These are phyloP conservation scores for Albatrellus ellisii DNA, from an alignment of 768 basidiomycete genomes.

Conservation along the genomic window DNA sequence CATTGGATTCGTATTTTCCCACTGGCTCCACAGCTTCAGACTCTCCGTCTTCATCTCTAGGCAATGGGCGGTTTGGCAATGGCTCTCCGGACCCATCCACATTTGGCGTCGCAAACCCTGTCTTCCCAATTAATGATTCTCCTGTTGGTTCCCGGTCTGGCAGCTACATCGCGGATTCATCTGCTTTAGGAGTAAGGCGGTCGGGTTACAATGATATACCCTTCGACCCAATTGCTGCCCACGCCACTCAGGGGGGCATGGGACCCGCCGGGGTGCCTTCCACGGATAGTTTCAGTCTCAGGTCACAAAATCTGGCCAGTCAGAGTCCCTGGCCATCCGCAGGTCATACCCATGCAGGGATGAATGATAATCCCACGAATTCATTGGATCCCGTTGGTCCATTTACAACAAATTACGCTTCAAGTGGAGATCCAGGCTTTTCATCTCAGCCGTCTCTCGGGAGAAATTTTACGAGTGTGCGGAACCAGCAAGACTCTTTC, in stretches of 20 bases:
- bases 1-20: conserved; percentile 48
- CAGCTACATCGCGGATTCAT: conserved; percentile 3
- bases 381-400: conserved; percentile 9
- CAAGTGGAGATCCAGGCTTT: conserved; percentile 7
- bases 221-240: conserved; percentile 9
- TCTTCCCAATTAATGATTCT: conserved; percentile 9
- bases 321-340: not conserved
- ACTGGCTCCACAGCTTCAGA: conserved; percentile 45
- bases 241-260: conserved; percentile 3
- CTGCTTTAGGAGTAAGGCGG: conserved; percentile 5
- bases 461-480: conserved; percentile 2
- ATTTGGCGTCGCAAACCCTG: conserved; percentile 31
- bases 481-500: conserved; percentile 7
- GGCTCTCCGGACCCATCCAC: conserved; percentile 56
- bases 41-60: conserved; percentile 63
- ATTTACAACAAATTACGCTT: conserved; percentile 3
- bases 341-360: not conserved
- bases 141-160: conserved; percentile 7
- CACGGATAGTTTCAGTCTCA: not conserved
- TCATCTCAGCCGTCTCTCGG: conserved; percentile 5
- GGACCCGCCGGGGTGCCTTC: not conserved
- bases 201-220: conserved; percentile 8
- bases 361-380: conserved; percentile 2
- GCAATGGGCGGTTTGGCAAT: conserved; percentile 47
- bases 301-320: not conserved